phyloP scores from a whole-genome alignment of 2,329 filamentous ascomycete genomes.

The Alternaria rosae region DNA sequence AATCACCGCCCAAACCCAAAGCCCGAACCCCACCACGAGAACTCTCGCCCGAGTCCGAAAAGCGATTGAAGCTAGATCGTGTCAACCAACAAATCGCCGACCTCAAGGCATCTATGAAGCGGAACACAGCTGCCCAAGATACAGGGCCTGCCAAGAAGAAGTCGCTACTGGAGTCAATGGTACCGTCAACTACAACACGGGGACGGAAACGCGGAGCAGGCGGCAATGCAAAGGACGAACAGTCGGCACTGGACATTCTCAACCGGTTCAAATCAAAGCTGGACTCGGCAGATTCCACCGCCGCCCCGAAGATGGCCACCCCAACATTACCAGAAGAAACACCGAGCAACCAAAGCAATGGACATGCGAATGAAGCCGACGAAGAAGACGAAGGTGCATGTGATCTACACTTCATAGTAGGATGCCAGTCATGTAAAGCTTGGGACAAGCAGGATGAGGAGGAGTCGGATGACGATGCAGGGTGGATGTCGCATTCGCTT shows the following conservation, averaged over 20 bases:
- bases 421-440: slow-evolving; percentile 88
- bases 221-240: slow-evolving; percentile 59
- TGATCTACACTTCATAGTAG: slow-evolving; percentile 93
- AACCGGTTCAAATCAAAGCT: slow-evolving; percentile 82
- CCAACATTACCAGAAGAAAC: slow-evolving; percentile 29
- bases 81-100: slow-evolving; percentile 83
- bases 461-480: slow-evolving; percentile 65
- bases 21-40: slow-evolving; percentile 42
- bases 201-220: slow-evolving; percentile 74
- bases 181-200: slow-evolving; percentile 73
- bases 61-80: slow-evolving; percentile 63
- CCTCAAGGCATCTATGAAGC: slow-evolving; percentile 81
- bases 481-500: slow-evolving; percentile 87
- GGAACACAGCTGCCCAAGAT: slow-evolving; percentile 55
- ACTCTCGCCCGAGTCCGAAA: slow-evolving; percentile 50
- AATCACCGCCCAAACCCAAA: slow-evolving; percentile 25
- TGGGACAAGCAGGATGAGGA: slow-evolving; percentile 78
- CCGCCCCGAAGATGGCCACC: slow-evolving; percentile 47
- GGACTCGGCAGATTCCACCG: slow-evolving; percentile 50
- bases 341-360: slow-evolving; percentile 9
- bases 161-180: slow-evolving; percentile 74
- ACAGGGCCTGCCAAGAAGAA: slow-evolving; percentile 57
- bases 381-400: slow-evolving; percentile 66
- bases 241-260: slow-evolving; percentile 70
- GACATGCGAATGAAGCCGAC: slow-evolving; percentile 10